Evolutionary conservation across 176 grass and related monocot species (phyloP), one percentile per base, ranked within the genome.

Genomic region (Alloteropsis semialata): DNA sequence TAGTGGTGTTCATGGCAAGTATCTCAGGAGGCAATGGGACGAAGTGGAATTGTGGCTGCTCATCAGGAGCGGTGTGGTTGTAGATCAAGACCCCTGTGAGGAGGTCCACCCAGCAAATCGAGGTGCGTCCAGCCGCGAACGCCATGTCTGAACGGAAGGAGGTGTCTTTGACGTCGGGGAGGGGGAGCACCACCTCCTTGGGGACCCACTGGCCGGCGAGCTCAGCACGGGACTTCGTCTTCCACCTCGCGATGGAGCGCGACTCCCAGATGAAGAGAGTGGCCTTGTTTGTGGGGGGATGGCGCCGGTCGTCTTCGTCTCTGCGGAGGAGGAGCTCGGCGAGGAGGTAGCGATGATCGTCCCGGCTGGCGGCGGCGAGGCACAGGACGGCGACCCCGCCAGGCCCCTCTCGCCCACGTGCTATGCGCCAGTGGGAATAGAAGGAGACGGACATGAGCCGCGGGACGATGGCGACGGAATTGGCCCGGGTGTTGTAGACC

Each of bases 401-500:
- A n/a, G n/a, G n/a, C n/a, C n/a, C n/a, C n/a, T n/a, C n/a, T n/a
- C n/a, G n/a, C n/a, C n/a, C n/a, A n/a, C n/a, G n/a, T n/a, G n/a
- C n/a, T n/a, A n/a, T n/a, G n/a, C n/a, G n/a, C n/a, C n/a, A n/a
- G n/a, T n/a, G n/a, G n/a, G n/a, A n/a, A n/a, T n/a, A n/a, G n/a
- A n/a, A n/a, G n/a, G n/a, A n/a, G n/a, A n/a, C n/a, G n/a, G n/a
- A n/a, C n/a, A n/a, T n/a, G n/a, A 5, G 28, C 60, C 15, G 29
- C 15, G 29, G 60, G 60, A 34, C 60, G 29, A 63, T 9, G 29
- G 60, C 29, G 15, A 33, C 30, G 28, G 29, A 63, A n/a, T n/a
- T n/a, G n/a, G n/a, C n/a, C n/a, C n/a, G n/a, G n/a, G n/a, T n/a
- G 60, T 63, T 63, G 60, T 63, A 63, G 18, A 63, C 60, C 60